Evolutionary conservation across 73 alveolate species (phyloP), one percentile per base, ranked within the genome.

Genomic region (Breviolum minutum): DNA sequence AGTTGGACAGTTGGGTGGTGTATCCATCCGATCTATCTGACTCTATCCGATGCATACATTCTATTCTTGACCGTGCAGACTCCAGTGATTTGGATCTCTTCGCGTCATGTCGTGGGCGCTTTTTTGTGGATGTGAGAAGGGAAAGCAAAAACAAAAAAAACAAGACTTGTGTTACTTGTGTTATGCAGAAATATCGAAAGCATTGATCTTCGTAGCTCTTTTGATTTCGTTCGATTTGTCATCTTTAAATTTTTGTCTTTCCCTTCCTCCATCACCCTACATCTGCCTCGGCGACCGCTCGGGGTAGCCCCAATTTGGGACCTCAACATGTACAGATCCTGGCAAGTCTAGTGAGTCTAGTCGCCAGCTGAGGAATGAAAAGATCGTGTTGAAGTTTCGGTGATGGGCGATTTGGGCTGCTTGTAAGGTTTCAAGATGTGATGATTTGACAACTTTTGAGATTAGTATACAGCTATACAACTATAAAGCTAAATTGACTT

Each of bases 251-350:
- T 7, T n/a, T n/a, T 76, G 60, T 19, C n/a, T 7, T 27, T 7
- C 62, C 85, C 8, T 7, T 76, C 85, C 13, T 22, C 13, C 85
- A 12, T 7, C 85, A 76, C 85, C 10, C 12, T 76, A 76, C 85
- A 76, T 76, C 85, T 76, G 62, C 85, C 85, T 76, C 85, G 85
- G 85, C 85, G 62, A 76, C 85, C 85, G 85, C 85, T 76, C 85
- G 85, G 85, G 85, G 85, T 76, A n/a, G 85, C 85, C 12, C 85
- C 13, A 27, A 27, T 24, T 71, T 71, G 81, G 81, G 81, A 71
- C 26, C 85, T 76, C 54, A 40, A 40, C 54, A 3, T 40, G 54
- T 40, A 40, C 54, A 40, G 54, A 40, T 40, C 54, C 3, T 40
- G 54, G 54, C 54, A 3, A 40, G 54, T 40, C 54, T 40, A 40